Conservation (phyloP, 2,329 filamentous ascomycete species). For the Colletotrichum melonis region DNA sequence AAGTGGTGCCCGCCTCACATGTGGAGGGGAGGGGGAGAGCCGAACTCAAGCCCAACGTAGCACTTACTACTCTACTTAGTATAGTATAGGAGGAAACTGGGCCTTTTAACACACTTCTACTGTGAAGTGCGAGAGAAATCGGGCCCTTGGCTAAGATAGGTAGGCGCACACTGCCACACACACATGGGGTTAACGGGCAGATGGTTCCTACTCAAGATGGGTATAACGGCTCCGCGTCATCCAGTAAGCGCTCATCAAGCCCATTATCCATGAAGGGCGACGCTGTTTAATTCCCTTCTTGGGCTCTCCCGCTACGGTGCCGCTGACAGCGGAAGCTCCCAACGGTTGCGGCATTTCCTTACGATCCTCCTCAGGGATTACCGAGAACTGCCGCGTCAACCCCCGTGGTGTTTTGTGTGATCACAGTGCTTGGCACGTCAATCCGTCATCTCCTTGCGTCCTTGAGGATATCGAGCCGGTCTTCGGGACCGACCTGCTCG, state of each 20-base stretch:
- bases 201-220: background rate
- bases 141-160: too few species aligned
- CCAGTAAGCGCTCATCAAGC: background rate
- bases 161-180: too few species aligned
- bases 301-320: background rate
- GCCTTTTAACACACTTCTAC: too few species aligned
- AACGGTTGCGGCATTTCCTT: conserved; percentile 29
- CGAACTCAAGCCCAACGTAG: background rate
- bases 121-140: too few species aligned
- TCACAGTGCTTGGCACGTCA: conserved; percentile 8
- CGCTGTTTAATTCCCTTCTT: background rate
- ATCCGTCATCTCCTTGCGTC: background rate
- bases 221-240: background rate
- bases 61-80: too few species aligned
- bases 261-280: background rate
- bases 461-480: background rate
- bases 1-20: background rate
- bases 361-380: background rate
- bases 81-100: too few species aligned
- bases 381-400: conserved; percentile 28
- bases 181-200: too few species aligned
- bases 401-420: background rate
- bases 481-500: background rate
- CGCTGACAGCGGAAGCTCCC: too few species aligned
- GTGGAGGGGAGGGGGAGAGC: background rate